phyloP scores from a whole-genome alignment of 352 stramenopile genomes.

The Globisporangium viniferum region DNA sequence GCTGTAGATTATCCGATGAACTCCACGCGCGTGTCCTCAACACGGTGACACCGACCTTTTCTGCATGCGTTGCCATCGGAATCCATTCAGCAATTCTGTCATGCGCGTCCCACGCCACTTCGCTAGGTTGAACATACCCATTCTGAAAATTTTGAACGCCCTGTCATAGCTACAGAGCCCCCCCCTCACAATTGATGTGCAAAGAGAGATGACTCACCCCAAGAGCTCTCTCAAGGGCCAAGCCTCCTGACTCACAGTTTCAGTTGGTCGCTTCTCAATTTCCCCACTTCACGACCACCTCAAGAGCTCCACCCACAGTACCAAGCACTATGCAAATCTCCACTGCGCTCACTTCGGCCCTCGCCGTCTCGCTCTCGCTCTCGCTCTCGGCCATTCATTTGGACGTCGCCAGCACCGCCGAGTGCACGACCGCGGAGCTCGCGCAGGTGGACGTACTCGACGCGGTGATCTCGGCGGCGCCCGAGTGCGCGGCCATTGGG shows the following conservation, averaged over 20 bases:
- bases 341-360: not conserved
- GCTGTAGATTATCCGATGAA: not conserved
- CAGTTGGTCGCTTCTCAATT: not conserved
- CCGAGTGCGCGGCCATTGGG: not conserved
- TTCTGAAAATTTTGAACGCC: not conserved
- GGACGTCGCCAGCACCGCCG: not conserved
- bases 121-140: not conserved
- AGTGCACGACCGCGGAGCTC: not conserved
- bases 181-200: not conserved
- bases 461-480: not conserved
- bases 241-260: not conserved
- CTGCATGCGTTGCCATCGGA: not conserved
- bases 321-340: not conserved
- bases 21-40: not conserved
- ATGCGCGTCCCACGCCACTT: not conserved
- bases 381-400: not conserved
- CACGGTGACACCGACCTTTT: not conserved
- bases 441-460: not conserved
- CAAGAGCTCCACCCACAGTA: not conserved
- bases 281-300: not conserved
- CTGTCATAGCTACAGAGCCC: not conserved
- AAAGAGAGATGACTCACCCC: not conserved
- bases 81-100: not conserved
- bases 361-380: not conserved
- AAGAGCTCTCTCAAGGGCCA: not conserved